A percentile compares a stretch with the other conserved stretches of the same genome.
Conservation (phyloP, 106 monocot genomes). For the Phalaenopsis aphrodite region DNA sequence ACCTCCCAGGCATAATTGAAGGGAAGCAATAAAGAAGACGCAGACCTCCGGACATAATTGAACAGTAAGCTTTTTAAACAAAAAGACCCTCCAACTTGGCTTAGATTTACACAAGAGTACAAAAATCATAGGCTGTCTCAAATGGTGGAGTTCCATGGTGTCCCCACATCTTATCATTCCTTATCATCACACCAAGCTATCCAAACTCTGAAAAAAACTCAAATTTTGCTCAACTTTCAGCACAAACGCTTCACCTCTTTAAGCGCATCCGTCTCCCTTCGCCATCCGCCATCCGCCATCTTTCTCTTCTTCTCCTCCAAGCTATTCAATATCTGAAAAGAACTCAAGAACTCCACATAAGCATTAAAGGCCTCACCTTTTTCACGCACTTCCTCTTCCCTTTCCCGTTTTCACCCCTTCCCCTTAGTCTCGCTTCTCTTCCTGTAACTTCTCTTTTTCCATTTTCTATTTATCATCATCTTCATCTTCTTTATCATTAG, state of each 20-base stretch:
- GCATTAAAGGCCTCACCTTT: not conserved
- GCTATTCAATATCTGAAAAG: not conserved
- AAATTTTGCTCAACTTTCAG: not conserved
- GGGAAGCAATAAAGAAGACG: not conserved
- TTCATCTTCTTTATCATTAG: not conserved
- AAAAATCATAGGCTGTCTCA: slow-evolving; percentile 23
- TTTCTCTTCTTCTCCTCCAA: not conserved
- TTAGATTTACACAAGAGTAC: not conserved
- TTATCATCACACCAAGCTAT: slow-evolving; percentile 33
- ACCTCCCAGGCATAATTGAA: not conserved
- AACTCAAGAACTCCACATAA: not conserved
- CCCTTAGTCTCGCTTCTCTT: slow-evolving; percentile 9
- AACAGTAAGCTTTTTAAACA: not conserved
- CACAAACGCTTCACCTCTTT: slow-evolving; percentile 6
- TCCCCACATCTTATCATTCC: slow-evolving; percentile 39
- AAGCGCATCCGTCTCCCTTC: not conserved
- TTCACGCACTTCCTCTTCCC: not conserved
- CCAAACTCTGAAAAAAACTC: slow-evolving; percentile 18
- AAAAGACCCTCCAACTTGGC: not conserved
- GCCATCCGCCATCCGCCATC: not conserved
- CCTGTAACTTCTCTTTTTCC: not conserved
- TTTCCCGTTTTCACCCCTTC: not conserved
- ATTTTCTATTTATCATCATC: too few species aligned
- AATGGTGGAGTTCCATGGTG: slow-evolving; percentile 39
- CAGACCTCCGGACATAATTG: slow-evolving; percentile 1